A percentile compares a stretch with the other conserved stretches of the same genome.
phyloP scores from a whole-genome alignment of 306 rosid species.

The Fragaria nilgerrensis region DNA sequence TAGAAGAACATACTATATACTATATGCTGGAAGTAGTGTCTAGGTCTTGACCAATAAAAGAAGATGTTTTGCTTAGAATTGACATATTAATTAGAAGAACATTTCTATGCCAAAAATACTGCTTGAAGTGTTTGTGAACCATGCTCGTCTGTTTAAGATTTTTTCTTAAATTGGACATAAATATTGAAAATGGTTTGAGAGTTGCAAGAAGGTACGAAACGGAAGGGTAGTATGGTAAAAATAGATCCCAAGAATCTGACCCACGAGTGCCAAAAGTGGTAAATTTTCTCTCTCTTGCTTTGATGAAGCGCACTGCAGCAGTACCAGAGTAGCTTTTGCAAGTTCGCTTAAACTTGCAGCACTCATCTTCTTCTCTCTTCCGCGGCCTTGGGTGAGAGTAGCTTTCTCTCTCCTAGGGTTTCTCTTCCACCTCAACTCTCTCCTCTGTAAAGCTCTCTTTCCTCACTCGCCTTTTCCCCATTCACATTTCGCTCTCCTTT shows the following conservation, averaged over 20 bases:
- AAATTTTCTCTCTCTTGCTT: not conserved
- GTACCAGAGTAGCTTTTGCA: not conserved
- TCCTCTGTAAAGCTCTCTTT: not conserved
- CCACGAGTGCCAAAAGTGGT: not conserved
- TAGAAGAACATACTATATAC: no score
- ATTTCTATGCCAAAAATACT: no score
- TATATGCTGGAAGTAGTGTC: no score
- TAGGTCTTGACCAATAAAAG: no score
- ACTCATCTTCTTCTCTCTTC: not conserved
- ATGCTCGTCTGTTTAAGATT: no score
- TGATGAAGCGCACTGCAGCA: not conserved
- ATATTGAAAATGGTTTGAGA: not conserved
- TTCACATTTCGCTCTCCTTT: not conserved
- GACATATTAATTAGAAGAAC: no score
- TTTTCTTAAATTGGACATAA: no score
- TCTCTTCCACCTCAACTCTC: not conserved
- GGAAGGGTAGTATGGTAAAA: not conserved
- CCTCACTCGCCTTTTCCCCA: not conserved
- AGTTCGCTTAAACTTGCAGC: slow-evolving; percentile 55
- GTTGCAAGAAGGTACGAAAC: not conserved
- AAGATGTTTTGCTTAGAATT: no score
- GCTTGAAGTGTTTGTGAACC: no score
- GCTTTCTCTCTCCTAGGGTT: slow-evolving; percentile 14
- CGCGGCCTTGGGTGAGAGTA: slow-evolving; percentile 33
- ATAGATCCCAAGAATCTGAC: not conserved